Conservation (phyloP, 148 eudicot genomes). For the Fallopia convolvulus region DNA sequence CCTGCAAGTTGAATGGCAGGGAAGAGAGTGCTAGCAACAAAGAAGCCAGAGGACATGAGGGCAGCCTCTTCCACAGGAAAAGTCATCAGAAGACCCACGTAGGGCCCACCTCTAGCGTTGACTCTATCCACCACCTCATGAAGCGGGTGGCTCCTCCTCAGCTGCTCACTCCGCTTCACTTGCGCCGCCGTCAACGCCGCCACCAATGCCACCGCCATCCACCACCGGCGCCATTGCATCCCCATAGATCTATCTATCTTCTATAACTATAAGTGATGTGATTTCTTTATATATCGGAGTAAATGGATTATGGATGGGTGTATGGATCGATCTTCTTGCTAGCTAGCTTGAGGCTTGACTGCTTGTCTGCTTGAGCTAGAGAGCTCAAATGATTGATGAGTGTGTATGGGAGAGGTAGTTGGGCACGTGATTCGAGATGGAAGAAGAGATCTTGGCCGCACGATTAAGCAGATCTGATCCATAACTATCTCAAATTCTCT, state of each 20-base stretch:
- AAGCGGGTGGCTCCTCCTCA: slow-evolving; percentile 30
- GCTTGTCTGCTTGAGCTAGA: too few species aligned
- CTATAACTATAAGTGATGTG: too few species aligned
- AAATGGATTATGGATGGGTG: too few species aligned
- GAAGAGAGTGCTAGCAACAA: slow-evolving; percentile 20
- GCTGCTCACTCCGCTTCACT: slow-evolving; percentile 25
- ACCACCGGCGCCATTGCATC: neutral
- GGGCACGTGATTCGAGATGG: too few species aligned
- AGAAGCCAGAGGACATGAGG: slow-evolving; percentile 32
- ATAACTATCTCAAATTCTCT: too few species aligned
- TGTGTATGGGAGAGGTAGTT: too few species aligned
- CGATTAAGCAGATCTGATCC: too few species aligned
- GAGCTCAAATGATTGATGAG: too few species aligned
- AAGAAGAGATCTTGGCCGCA: too few species aligned
- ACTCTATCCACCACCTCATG: slow-evolving; percentile 24
- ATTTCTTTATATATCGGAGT: too few species aligned
- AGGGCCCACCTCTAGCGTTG: slow-evolving; percentile 24
- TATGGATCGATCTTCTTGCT: too few species aligned
- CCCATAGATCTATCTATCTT: neutral
- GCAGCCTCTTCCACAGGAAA: slow-evolving; percentile 37
- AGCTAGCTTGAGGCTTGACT: too few species aligned
- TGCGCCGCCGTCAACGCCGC: neutral
- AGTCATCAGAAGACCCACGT: slow-evolving; percentile 39
- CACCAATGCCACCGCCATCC: neutral
- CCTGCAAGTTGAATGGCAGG: slow-evolving; percentile 32